Evolutionary conservation across 768 basidiomycete genomes (phyloP), one percentile per base, ranked within the genome.

Genomic region (Rhizopogon vulgaris): DNA sequence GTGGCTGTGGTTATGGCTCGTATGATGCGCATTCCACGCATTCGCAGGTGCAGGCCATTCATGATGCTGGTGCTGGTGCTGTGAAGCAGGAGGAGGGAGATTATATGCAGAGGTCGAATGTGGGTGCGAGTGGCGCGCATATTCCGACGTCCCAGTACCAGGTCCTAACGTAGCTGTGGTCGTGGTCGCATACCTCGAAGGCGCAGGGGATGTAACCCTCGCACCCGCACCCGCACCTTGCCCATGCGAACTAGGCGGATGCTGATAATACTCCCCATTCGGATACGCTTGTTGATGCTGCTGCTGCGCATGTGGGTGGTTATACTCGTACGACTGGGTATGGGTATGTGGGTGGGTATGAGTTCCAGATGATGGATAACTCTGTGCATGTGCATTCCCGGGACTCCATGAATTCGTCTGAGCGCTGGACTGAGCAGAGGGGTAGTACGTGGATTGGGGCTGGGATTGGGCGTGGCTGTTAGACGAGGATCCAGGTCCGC

Each of bases 381-480:
- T 22, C 22, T 22, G 22, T 22, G 22, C 22, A 22, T 22, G 22
- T 22, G 22, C 22, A 22, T 22, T 22, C 22, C 24, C 49, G 6
- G 41, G 41, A 18, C 39, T n/a, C 53, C 59, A 48, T 36, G 63
- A 40, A 60, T 63, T 14, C 53, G 49, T 18, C 54, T 55, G 32
- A 54, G 53, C 14, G 56, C 56, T 32, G 56, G 68, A 40, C 6
- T 67, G 66, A 38, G 65, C 62, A 41, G 71, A 68, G 24, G 53
- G 61, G 62, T 27, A 65, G 60, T 54, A 57, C 18, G 60, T 51
- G 24, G 54, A 41, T 17, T 52, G 52, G 10, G 39, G 61, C 28
- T 53, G 52, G 28, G 48, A 50, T 12, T 51, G 55, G 18, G 49
- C 54, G 6, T 58, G 56, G 7, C 17, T 15, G n/a, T 25, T 56